Base-by-base conservation (phyloP, 1,139 yeast genomes). In the Blastobotrys capitulatus region DNA sequence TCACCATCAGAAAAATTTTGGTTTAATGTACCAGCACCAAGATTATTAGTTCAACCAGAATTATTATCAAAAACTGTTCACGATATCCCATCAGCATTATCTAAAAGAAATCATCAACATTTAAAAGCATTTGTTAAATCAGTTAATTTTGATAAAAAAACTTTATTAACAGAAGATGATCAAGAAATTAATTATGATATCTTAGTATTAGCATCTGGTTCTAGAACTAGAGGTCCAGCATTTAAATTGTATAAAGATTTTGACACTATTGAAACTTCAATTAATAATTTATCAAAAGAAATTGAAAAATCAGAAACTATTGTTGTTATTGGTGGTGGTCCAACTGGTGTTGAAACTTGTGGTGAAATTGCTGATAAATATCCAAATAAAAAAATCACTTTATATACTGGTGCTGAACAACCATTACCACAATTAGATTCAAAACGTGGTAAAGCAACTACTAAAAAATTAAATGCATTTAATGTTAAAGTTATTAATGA, bases 271-370 rank as follows among this genome's bases (percentile, higher is more conserved):
- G 76, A 84, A 57, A 88, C 84, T 68, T 86, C 82, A 59, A 86
- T 94, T 39, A 79, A 83, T 67, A 72, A 82, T 58, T 75, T 85
- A 61, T 86, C 89, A 50, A 75, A 77, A 64, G 88, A 83, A 65
- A 77, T 94, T 71, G 79, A 79, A 69, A 77, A 88, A 72, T 77
- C 88, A 57, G 73, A 84, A 64, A 78, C 82, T 40, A 76, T 86
- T 60, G 89, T 85, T 52, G 88, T 86, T 55, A 86, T 89, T 62
- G 96, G 96, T 62, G 95, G 95, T 73, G 95, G 95, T 59, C 92
- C 95, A 65, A 86, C 95, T 42, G 95, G 95, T 70, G 94, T 86
- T 52, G 96, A 87, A 69, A 78, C 84, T 50, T 94, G 95, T 53
- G 95, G 90, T 65, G 95, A 87, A 44, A 46, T 63, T 39, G 57